Evolutionary conservation across 2,329 filamentous ascomycete genomes (phyloP).

Genomic region (Neonectria hederae): DNA sequence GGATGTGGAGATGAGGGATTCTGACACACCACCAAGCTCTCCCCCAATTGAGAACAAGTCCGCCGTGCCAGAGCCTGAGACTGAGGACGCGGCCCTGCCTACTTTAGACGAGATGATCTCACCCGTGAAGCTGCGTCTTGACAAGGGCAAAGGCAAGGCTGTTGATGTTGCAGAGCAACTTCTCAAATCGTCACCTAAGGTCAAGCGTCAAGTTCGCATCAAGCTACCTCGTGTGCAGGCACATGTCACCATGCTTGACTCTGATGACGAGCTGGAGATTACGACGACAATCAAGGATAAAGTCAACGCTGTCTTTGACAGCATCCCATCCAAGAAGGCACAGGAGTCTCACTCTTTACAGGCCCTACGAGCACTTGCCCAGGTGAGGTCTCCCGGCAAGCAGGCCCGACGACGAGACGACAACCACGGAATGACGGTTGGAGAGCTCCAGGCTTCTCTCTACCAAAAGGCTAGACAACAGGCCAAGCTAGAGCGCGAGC

Average conservation of each 20-base stretch:
- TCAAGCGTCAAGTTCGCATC: slow-evolving; percentile 61
- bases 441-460: slow-evolving; percentile 74
- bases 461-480: slow-evolving; percentile 80
- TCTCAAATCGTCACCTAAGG: slow-evolving; percentile 40
- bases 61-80: slow-evolving; percentile 15
- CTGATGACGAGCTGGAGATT: slow-evolving; percentile 74
- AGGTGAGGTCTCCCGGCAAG: slow-evolving; percentile 71
- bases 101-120: slow-evolving; percentile 49
- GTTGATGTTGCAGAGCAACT: slow-evolving; percentile 28
- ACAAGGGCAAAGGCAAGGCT: slow-evolving; percentile 72
- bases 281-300: slow-evolving; percentile 59
- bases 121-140: slow-evolving; percentile 47
- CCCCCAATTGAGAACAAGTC: slow-evolving; percentile 55
- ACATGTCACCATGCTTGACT: slow-evolving; percentile 54
- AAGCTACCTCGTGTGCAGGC: slow-evolving; percentile 55
- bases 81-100: slow-evolving; percentile 36
- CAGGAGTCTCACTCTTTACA: slow-evolving; percentile 72
- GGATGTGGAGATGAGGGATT: slow-evolving; percentile 61
- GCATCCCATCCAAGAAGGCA: slow-evolving; percentile 69
- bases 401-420: slow-evolving; percentile 54
- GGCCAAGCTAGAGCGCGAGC: slow-evolving; percentile 78
- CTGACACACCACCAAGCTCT: slow-evolving; percentile 78
- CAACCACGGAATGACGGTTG: slow-evolving; percentile 70
- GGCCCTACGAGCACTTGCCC: slow-evolving; percentile 77
- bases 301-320: slow-evolving; percentile 74